Evolutionary conservation across 2,329 filamentous ascomycete species (phyloP), one percentile per base, ranked within the genome.

Genomic region (Pestalotiopsis sp.): DNA sequence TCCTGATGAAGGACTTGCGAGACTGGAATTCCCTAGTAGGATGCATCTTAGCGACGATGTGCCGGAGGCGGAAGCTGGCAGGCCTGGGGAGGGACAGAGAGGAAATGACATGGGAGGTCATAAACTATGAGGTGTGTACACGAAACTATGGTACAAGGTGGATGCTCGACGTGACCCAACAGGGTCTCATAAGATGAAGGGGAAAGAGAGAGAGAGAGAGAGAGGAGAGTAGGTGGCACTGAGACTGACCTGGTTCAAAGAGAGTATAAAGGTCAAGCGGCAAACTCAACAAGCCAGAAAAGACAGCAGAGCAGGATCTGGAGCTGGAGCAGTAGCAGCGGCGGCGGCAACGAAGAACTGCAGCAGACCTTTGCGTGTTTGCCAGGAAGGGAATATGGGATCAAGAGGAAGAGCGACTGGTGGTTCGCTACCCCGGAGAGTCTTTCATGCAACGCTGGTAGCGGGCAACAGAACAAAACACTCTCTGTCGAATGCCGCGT

Each of bases 1-100:
- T 91, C 79, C 85, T 90, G 78, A 87, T 84, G 77, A 86, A 74
- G 70, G 82, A 77, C 79, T 86, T 87, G 75, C 82, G 81, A 74
- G 77, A 74, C 73, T 81, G 80, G 66, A 79, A 76, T 68, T 83
- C 82, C 82, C 82, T 87, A 36, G 31, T 36, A 76, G 79, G 72
- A 82, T 84, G 84, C 85, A 88, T 88, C 78, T 85, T 84, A 85
- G 83, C 80, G 74, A 73, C 72, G 72, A 72, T 72, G 74, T 74
- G 75, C 73, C 75, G 74, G 70, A 68, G 69, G 72, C 72, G 75
- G 74, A 71, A 71, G 73, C 70, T 71, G 74, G 73, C 73, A 71
- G 75, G 69, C 70, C 71, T 68, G 70, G 70, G 72, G 58, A 74
- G 70, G 67, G 74, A 69, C 73, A 36, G 31, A 36, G 31, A 70